A percentile compares a stretch with the other conserved stretches of the same genome.
Evolutionary conservation across 2,329 filamentous ascomycete species (phyloP).

Genomic region (Pyricularia sp.): DNA sequence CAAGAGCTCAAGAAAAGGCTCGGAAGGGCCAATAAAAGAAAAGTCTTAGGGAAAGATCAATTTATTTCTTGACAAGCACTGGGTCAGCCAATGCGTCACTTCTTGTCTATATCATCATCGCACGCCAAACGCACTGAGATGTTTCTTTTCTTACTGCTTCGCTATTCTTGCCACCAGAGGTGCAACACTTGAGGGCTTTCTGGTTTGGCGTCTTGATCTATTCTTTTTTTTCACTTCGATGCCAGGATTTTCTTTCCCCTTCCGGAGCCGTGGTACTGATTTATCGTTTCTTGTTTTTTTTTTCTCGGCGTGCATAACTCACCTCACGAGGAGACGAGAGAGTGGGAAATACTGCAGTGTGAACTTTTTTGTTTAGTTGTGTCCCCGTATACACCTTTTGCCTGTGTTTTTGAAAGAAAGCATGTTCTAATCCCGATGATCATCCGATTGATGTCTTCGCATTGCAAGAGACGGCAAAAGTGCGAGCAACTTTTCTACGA

Average conservation of each 20-base stretch:
- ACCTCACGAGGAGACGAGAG: not conserved
- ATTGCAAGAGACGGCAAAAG: not conserved
- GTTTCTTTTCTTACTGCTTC: not conserved
- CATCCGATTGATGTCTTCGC: not conserved
- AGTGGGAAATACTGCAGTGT: not conserved
- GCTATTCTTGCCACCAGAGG: not conserved
- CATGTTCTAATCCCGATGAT: not conserved
- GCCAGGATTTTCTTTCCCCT: not conserved
- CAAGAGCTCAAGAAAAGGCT: constrained; percentile 73
- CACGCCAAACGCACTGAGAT: not conserved
- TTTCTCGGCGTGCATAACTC: not conserved
- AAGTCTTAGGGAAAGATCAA: not conserved
- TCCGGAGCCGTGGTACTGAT: not conserved
- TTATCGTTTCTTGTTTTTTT: not conserved
- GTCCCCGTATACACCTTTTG: not conserved
- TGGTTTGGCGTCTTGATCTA: not conserved
- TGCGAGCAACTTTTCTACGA: not conserved
- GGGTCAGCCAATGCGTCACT: not conserved
- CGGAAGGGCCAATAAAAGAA: constrained; percentile 40
- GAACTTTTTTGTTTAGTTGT: not conserved
- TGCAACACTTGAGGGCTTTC: not conserved
- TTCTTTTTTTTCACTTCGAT: not conserved
- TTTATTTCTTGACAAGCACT: not conserved
- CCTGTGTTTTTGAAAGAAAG: not conserved
- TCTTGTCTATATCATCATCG: not conserved